Conservation (phyloP, 768 basidiomycete species). For the Holtermanniella nyarrowii region DNA sequence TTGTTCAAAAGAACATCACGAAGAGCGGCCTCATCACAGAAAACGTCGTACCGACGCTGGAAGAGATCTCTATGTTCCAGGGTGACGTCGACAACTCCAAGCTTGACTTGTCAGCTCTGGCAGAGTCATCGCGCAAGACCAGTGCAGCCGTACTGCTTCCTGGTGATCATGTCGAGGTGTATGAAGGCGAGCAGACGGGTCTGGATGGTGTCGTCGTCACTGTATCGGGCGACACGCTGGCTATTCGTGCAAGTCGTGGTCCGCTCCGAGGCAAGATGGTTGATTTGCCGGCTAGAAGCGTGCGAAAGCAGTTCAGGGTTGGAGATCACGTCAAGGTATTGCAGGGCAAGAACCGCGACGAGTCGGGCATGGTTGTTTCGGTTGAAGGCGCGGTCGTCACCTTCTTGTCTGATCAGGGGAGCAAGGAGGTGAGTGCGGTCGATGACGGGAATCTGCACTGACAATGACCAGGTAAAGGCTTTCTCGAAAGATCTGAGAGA, state of each 20-base stretch:
- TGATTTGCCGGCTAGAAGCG: slow-evolving; percentile 55
- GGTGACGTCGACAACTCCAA: slow-evolving; percentile 51
- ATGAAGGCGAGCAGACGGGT: slow-evolving; percentile 91
- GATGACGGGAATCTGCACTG: no score
- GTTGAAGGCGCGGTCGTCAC: slow-evolving; percentile 76
- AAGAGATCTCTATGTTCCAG: slow-evolving; percentile 88
- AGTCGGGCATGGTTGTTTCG: slow-evolving; percentile 90
- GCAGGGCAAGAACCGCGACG: slow-evolving; percentile 84
- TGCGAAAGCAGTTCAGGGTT: slow-evolving; percentile 87
- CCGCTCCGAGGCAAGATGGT: slow-evolving; percentile 53
- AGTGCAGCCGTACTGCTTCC: slow-evolving; percentile 93
- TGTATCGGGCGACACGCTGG: slow-evolving; percentile 75
- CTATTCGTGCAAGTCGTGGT: slow-evolving; percentile 53
- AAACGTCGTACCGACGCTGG: slow-evolving; percentile 86
- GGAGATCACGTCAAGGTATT: slow-evolving; percentile 99
- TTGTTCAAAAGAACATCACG: slow-evolving; percentile 52
- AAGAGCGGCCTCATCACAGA: slow-evolving; percentile 50
- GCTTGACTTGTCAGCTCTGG: slow-evolving; percentile 84
- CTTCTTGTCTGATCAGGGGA: slow-evolving; percentile 91
- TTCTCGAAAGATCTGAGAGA: slow-evolving; percentile 96
- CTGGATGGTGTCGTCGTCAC: slow-evolving; percentile 86
- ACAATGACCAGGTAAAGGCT: slow-evolving; percentile 73
- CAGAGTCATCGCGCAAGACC: slow-evolving; percentile 80
- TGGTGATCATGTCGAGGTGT: slow-evolving; percentile 93
- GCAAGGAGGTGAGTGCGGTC: slow-evolving; percentile 75